Evolutionary conservation across 768 basidiomycete species (phyloP).

Genomic region (Mycena galericulata): DNA sequence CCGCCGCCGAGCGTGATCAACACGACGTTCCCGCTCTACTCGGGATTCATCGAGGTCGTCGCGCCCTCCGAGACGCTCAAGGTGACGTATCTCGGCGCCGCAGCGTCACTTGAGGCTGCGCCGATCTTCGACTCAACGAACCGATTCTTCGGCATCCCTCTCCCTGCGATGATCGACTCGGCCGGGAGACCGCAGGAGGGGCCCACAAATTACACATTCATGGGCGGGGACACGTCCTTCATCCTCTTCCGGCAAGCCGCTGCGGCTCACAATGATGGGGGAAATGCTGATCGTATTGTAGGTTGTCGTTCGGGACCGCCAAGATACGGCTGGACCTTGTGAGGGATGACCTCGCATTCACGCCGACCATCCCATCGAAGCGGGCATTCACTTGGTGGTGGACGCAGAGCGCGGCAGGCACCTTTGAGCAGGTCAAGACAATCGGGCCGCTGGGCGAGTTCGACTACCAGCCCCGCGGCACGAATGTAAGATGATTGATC

Average conservation of each 20-base stretch:
- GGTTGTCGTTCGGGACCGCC: slow-evolving; percentile 46
- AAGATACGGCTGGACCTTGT: slow-evolving; percentile 49
- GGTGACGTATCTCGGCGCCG: slow-evolving; percentile 63
- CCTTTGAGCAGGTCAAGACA: slow-evolving; percentile 38
- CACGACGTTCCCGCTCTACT: slow-evolving; percentile 66
- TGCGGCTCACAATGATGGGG: neutral
- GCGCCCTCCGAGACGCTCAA: slow-evolving; percentile 52
- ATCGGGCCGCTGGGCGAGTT: slow-evolving; percentile 29
- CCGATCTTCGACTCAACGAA: slow-evolving; percentile 53
- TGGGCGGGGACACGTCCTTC: slow-evolving; percentile 43
- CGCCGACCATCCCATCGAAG: slow-evolving; percentile 33
- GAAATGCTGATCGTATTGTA: neutral
- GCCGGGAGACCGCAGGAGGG: slow-evolving; percentile 43
- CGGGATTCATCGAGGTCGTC: slow-evolving; percentile 66
- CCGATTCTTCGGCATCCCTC: slow-evolving; percentile 44
- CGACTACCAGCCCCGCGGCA: slow-evolving; percentile 31
- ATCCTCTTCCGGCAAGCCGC: slow-evolving; percentile 36
- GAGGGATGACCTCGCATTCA: slow-evolving; percentile 39
- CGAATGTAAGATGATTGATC: slow-evolving; percentile 3
- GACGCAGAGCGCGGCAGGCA: slow-evolving; percentile 19
- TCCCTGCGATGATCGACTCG: slow-evolving; percentile 47
- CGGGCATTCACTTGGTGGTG: slow-evolving; percentile 25
- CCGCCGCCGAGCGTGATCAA: slow-evolving; percentile 52
- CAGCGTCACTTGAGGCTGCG: slow-evolving; percentile 46
- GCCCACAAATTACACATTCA: slow-evolving; percentile 50